Evolutionary conservation across 164 flowering plant species (phyloP), one percentile per base, ranked within the genome.

Genomic region (Paratinospora sagittata): DNA sequence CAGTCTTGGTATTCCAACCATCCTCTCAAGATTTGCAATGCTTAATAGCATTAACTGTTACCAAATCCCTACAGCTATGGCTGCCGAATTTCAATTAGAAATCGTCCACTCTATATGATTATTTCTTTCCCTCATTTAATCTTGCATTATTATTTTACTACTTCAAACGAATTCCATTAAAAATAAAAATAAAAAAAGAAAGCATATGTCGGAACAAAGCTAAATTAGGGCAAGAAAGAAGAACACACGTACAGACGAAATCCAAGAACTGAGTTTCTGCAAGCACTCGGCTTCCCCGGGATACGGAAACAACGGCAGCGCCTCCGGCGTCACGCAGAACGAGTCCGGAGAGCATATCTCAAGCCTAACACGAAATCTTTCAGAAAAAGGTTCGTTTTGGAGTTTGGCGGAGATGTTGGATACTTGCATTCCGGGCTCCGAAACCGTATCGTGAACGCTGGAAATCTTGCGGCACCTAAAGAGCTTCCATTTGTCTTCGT

Each of bases 341-440:
- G 97, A 88, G 70, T 91, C 96, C 0, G 96, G 93, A 8, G 92
- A 84, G 78, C 90, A 91, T 3, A 92, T 88, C 70, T 95, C 96
- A n/a, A 95, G 87, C 73, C 81, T 74, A 60, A 75, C 90, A 27
- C 78, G 75, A 77, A 92, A 92, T 66, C 84, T 19, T 73, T 76
- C 17, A 73, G 41, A 8, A 4, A 19, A 6, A 23, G 64, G 16
- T 23, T 58, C 19, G 6, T 19, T 36, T 58, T 39, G 27, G 65
- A 76, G 57, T 6, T 19, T 1, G 49, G 30, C n/a, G 34, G 63
- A 34, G 27, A 4, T 3, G 27, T 13, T 27, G 8, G 64, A 8
- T 33, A n/a, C 58, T 23, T 66, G 66, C 39, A 39, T 24, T 52
- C 63, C 41, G 9, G 67, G 66, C 24, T 21, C 5, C 52, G 49